These are phyloP conservation scores for Suillus sp. DNA, from an alignment of 768 basidiomycete species.

Conservation along the genomic window DNA sequence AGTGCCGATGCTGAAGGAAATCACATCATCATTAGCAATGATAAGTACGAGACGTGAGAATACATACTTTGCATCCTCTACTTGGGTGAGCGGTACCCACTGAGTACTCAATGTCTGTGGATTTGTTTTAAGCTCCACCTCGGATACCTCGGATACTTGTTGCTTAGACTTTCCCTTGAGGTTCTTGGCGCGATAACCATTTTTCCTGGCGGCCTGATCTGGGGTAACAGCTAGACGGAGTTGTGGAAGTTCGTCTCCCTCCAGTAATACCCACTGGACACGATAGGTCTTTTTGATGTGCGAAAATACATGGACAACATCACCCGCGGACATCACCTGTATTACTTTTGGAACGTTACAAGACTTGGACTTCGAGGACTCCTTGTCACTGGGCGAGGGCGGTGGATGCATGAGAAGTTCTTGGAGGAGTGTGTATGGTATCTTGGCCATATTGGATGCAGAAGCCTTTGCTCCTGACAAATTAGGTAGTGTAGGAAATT, in stretches of 20 bases:
- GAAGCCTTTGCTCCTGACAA: constrained; percentile 46
- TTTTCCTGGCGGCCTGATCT: constrained; percentile 12
- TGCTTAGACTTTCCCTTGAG: constrained; percentile 18
- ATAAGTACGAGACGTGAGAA: constrained; percentile 1
- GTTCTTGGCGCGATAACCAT: constrained; percentile 13
- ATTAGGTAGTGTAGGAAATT: constrained; percentile 74
- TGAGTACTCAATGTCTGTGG: constrained; percentile 27
- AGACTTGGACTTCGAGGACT: not conserved
- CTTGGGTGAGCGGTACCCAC: constrained; percentile 60
- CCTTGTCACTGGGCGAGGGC: constrained; percentile 9
- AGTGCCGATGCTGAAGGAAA: constrained; percentile 60
- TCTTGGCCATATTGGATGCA: constrained; percentile 32
- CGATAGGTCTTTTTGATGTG: constrained; percentile 89
- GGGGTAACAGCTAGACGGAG: constrained; percentile 10
- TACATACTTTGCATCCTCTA: constrained; percentile 63
- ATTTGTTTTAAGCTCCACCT: constrained; percentile 11
- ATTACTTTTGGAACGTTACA: constrained; percentile 28
- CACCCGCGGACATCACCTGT: constrained; percentile 54
- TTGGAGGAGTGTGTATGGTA: constrained; percentile 40
- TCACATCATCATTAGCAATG: not conserved
- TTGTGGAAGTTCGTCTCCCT: constrained; percentile 45
- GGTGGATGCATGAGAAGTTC: constrained; percentile 41
- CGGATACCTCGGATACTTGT: constrained; percentile 20
- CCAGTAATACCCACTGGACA: constrained; percentile 68
- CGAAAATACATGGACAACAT: constrained; percentile 83